These are phyloP conservation scores for Hypomyces perniciosus DNA, from an alignment of 2,329 filamentous ascomycete species.

Conservation along the genomic window DNA sequence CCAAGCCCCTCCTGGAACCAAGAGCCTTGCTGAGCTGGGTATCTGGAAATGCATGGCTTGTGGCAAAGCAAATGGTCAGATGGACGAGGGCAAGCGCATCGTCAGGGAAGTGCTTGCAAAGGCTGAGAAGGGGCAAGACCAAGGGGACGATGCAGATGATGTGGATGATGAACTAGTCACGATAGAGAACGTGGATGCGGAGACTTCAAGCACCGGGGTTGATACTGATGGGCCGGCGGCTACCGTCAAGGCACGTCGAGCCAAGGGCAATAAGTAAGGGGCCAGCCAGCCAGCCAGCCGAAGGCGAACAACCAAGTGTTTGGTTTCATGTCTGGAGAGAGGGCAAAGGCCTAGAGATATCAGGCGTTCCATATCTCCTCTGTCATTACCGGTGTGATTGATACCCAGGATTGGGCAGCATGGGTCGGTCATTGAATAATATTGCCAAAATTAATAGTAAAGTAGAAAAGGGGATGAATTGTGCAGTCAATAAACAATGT, in stretches of 20 bases:
- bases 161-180: conserved; percentile 12
- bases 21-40: conserved; percentile 70
- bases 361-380: too few species aligned
- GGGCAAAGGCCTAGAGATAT: conserved; percentile 6
- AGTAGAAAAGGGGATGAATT: too few species aligned
- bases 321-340: neutral
- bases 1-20: conserved; percentile 84
- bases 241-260: conserved; percentile 5
- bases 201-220: neutral
- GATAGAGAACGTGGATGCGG: conserved; percentile 11
- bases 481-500: too few species aligned
- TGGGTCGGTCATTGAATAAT: too few species aligned
- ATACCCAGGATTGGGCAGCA: too few species aligned
- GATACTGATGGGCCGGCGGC: conserved; percentile 2
- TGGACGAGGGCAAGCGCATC: conserved; percentile 69
- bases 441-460: too few species aligned
- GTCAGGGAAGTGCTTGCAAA: conserved; percentile 55
- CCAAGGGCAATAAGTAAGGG: conserved; percentile 6
- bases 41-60: conserved; percentile 88
- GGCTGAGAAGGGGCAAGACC: conserved; percentile 16
- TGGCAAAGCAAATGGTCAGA: conserved; percentile 71
- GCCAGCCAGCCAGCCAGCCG: neutral
- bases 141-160: conserved; percentile 14
- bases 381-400: too few species aligned
- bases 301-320: too few species aligned